Percentiles rank a stretch among this genome's conserved stretches.
phyloP scores from a whole-genome alignment of 1,284 basidiomycete species.

The Naganishia sp. region DNA sequence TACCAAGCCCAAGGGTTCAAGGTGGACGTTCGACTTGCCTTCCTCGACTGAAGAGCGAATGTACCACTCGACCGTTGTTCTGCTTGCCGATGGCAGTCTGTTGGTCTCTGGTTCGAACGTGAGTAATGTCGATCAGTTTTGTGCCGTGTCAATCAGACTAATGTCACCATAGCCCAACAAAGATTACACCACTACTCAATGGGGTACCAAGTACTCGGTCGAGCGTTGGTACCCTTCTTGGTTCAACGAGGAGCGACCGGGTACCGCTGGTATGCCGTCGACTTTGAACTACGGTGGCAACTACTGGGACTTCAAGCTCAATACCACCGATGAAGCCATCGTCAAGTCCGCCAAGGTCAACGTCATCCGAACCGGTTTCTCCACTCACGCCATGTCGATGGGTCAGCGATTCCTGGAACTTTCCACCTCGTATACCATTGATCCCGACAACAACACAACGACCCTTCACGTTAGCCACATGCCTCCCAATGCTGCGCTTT shows the following conservation, averaged over 20 bases:
- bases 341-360: conserved; percentile 64
- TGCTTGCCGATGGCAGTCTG: conserved; percentile 83
- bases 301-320: conserved; percentile 70
- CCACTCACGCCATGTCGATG: conserved; percentile 83
- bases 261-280: conserved; percentile 43
- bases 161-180: conserved; percentile 65
- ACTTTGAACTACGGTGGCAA: conserved; percentile 69
- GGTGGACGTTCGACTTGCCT: conserved; percentile 59
- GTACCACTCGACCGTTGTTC: conserved; percentile 85
- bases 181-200: conserved; percentile 60
- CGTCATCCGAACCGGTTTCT: conserved; percentile 84
- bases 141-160: background rate
- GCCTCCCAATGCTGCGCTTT: conserved; percentile 75
- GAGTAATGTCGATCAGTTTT: background rate
- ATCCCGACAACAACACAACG: conserved; percentile 67
- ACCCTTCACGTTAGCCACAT: conserved; percentile 75
- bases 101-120: conserved; percentile 83
- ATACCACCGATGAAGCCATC: conserved; percentile 59
- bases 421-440: conserved; percentile 75
- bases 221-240: conserved; percentile 54
- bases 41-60: conserved; percentile 69
- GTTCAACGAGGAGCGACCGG: conserved; percentile 70
- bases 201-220: conserved; percentile 50
- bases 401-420: conserved; percentile 63
- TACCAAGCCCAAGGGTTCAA: conserved; percentile 62